Base-by-base conservation (phyloP, 768 basidiomycete species). In the Botryobasidium botryosum region DNA sequence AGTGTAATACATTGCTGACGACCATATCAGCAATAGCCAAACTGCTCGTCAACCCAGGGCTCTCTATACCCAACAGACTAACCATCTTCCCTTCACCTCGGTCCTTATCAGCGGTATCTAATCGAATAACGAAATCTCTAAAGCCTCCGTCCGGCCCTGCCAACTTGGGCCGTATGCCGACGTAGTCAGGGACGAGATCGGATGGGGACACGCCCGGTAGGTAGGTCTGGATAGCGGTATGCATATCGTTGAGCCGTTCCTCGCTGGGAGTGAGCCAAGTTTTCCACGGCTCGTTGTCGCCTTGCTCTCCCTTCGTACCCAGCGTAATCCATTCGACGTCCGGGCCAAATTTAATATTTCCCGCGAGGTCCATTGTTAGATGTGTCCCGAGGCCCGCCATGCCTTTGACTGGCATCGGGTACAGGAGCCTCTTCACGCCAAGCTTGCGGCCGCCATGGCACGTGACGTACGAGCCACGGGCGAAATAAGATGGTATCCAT, bases 21-120 rank as follows among this genome's bases (percentile, higher is more conserved):
- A n/a, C n/a, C n/a, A n/a, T n/a, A n/a, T 92, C 84, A 2, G 82
- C 92, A 28, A 92, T 79, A 3, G 84, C 88, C 52, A 97, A 69
- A 53, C 74, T 73, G 7, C 81, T 72, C 3, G 92, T 97, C 56
- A 97, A 61, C 0, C 92, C 92, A 0, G 92, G 92, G 50, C 80
- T 85, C 57, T 94, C 88, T 50, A 97, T 88, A 0, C 90, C 88
- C 56, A 88, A 58, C 49, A 94, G 62, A 57, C 76, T 88, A 52
- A 96, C 69, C 76, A 97, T 78, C 29, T 52, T 55, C 40, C 41
- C 49, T 27, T 58, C 21, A 10, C 37, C 27, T 32, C 32, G 23
- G 43, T 12, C 8, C 17, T 64, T 59, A n/a, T 61, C 59, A 1
- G 73, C 68, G 54, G 74, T 73, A 56, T 87, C 76, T 18, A 61